Evolutionary conservation across 2,329 filamentous ascomycete species (phyloP), one percentile per base, ranked within the genome.

Genomic region (Sordariomycetes sp.): DNA sequence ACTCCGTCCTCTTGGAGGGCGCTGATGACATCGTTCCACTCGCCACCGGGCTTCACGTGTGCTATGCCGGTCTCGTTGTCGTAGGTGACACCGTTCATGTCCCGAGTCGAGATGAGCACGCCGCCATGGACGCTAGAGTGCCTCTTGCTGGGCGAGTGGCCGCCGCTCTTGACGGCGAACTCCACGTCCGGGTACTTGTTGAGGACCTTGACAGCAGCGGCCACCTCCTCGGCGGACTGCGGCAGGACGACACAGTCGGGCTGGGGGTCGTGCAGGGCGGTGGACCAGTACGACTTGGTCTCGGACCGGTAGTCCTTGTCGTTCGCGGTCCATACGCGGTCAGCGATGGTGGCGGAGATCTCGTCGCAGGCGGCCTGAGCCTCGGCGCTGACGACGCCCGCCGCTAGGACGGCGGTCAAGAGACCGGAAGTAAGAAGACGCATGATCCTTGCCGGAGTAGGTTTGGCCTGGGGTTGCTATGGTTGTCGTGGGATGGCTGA

Each of bases 11-110:
- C 61, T 18, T 67, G 67, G 28, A 74, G 62, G 6, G 65, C 63
- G 2, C 65, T 63, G 48, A 72, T 66, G 3, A 73, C 70, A 59
- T 73, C 68, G 57, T 71, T 71, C 71, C 71, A 74, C 59, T 72
- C 67, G 24, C 70, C 70, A 28, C 71, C 71, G 1, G 71, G 70
- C 58, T 69, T 70, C 18, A 74, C 69, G 55, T 66, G 69, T 4
- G 72, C 71, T 12, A 73, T 61, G 32, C 62, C 61, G 18, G 66
- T 69, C 7, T 59, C 61, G 1, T 64, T 64, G 53, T 71, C 69
- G 43, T 71, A 71, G 18, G 65, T 71, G 16, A 67, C 67, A 25
- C 69, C 72, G 16, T 60, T 62, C 55, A 73, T 60, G 22, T 71
- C 65, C 53, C 65, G 65, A 62, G 69, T 66, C 8, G 68, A 65